A percentile compares a stretch with the other conserved stretches of the same genome.
These are phyloP conservation scores for Arachis monticola DNA, from an alignment of 331 rosid species.

Conservation along the genomic window DNA sequence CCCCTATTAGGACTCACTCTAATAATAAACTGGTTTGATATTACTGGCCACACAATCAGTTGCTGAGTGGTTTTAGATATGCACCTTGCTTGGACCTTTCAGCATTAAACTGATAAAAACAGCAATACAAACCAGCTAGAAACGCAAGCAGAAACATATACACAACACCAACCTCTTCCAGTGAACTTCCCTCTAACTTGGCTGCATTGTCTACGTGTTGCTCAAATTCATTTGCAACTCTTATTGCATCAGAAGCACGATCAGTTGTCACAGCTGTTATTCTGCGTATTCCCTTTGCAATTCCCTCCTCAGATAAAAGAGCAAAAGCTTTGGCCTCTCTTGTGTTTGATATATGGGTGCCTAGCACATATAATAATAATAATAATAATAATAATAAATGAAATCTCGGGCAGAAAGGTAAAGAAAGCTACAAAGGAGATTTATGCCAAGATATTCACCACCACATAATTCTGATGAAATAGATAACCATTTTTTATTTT, in stretches of 20 bases:
- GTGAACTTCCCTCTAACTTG: constrained; percentile 61
- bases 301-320: constrained; percentile 94
- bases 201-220: constrained; percentile 74
- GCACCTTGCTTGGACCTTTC: constrained; percentile 22
- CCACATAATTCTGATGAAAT: constrained; percentile 95
- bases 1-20: not conserved
- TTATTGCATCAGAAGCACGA: constrained; percentile 65
- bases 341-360: constrained; percentile 92
- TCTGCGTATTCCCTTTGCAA: constrained; percentile 93
- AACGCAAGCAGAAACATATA: constrained; percentile 21
- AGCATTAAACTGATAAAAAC: constrained; percentile 13
- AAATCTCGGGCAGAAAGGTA: constrained; percentile 36
- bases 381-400: not conserved
- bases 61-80: constrained; percentile 1
- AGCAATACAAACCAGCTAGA: constrained; percentile 13
- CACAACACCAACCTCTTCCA: constrained; percentile 81
- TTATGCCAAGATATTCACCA: constrained; percentile 52
- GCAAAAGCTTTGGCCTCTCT: constrained; percentile 95
- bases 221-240: constrained; percentile 70
- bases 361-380: constrained; percentile 43
- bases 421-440: constrained; percentile 28
- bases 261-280: constrained; percentile 94
- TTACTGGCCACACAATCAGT: constrained; percentile 5
- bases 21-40: not conserved
- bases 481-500: constrained; percentile 70